Evolutionary conservation across 345 rosid genomes (phyloP).

Genomic region (Brassica carinata): DNA sequence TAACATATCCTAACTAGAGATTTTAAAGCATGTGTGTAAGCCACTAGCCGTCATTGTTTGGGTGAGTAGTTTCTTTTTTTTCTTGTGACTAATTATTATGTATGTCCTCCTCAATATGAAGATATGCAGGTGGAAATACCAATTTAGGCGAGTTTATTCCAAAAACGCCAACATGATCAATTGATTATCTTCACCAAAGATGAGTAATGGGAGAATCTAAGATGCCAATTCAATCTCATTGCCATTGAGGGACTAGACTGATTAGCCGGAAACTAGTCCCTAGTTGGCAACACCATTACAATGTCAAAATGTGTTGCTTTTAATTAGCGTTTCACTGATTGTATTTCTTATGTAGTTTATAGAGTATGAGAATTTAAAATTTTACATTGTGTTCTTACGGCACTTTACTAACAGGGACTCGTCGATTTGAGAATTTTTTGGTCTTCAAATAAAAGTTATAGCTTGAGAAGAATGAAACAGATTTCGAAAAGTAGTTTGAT

Average conservation of each 20-base stretch:
- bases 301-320: neutral
- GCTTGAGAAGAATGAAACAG: neutral
- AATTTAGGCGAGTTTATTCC: neutral
- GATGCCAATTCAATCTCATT: neutral
- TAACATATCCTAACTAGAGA: neutral
- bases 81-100: neutral
- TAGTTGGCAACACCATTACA: neutral
- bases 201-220: neutral
- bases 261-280: neutral
- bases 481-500: neutral
- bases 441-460: neutral
- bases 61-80: neutral
- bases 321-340: neutral
- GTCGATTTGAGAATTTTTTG: neutral
- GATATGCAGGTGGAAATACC: neutral
- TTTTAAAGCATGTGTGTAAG: neutral
- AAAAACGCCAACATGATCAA: neutral
- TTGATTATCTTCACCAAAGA: constrained; percentile 1
- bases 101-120: neutral
- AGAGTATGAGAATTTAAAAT: neutral
- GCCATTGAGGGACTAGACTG: neutral
- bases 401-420: neutral
- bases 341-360: neutral
- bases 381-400: neutral
- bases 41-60: neutral